Evolutionary conservation across 371 early-diverging fungal species (phyloP).

Genomic region (Batrachochytrium dendrobatidis): DNA sequence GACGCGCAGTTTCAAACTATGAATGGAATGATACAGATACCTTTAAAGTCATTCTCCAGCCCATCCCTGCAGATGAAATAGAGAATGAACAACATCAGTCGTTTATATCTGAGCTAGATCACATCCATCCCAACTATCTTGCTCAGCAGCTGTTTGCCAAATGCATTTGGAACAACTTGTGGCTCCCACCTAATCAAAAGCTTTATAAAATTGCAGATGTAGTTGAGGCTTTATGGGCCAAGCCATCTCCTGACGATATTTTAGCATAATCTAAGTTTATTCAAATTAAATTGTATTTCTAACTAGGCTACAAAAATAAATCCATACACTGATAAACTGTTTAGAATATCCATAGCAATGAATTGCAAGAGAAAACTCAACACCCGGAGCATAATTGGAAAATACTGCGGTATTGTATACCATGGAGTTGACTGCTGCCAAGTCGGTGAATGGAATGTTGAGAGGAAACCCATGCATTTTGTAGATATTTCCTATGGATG

Average conservation of each 20-base stretch:
- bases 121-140: conserved; percentile 8
- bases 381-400: conserved; percentile 25
- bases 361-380: conserved; percentile 44
- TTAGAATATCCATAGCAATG: conserved; percentile 35
- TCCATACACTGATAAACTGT: conserved; percentile 39
- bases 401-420: conserved; percentile 37
- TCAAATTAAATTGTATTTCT: background rate
- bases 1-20: background rate
- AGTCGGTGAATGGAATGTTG: conserved; percentile 34
- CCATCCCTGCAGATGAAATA: conserved; percentile 11
- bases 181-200: background rate
- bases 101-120: conserved; percentile 6
- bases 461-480: conserved; percentile 37
- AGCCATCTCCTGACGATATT: conserved; percentile 1
- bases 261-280: background rate
- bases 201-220: background rate
- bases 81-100: background rate
- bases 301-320: conserved; percentile 24
- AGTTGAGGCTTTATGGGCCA: conserved; percentile 4
- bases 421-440: conserved; percentile 22
- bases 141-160: conserved; percentile 16
- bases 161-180: conserved; percentile 17
- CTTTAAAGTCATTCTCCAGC: conserved; percentile 9
- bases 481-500: conserved; percentile 28
- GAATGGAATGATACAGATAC: conserved; percentile 4